Evolutionary conservation across 2,329 filamentous ascomycete genomes (phyloP).

Genomic region (Scedosporium minutisporum): DNA sequence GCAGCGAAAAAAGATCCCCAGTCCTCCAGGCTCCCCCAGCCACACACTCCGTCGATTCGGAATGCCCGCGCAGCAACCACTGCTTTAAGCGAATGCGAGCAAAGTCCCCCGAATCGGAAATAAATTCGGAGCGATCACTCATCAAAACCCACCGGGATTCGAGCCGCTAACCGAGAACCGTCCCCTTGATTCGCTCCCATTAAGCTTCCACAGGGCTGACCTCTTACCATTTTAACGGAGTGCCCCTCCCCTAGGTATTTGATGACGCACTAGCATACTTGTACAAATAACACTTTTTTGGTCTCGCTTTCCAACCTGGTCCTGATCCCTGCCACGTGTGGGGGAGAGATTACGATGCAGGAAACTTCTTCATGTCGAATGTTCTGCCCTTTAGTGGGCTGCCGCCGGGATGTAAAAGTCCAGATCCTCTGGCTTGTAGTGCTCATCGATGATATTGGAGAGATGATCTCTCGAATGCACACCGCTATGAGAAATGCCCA

Average conservation of each 20-base stretch:
- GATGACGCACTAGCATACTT: not conserved
- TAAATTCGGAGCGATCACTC: not conserved
- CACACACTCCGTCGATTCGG: not conserved
- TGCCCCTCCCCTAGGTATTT: too few relatives aligned
- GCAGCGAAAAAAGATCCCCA: not conserved
- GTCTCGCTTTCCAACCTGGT: not conserved
- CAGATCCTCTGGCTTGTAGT: constrained; percentile 66
- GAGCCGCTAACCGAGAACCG: not conserved
- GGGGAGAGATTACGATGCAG: not conserved
- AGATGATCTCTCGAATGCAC: constrained; percentile 62
- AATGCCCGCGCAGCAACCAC: not conserved
- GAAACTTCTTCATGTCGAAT: too few relatives aligned
- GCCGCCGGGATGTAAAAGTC: constrained; percentile 39
- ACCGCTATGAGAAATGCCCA: constrained; percentile 32
- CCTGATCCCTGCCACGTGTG: not conserved
- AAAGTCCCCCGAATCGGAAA: not conserved
- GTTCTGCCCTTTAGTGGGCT: not conserved
- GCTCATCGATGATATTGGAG: constrained; percentile 64
- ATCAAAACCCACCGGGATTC: not conserved
- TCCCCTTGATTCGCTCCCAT: not conserved
- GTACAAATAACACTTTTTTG: not conserved
- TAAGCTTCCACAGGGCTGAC: not conserved
- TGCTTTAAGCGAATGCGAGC: not conserved
- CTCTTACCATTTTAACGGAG: not conserved
- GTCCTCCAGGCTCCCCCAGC: not conserved